phyloP scores from a whole-genome alignment of 164 flowering plant genomes.

The Euptelea pleiosperma region DNA sequence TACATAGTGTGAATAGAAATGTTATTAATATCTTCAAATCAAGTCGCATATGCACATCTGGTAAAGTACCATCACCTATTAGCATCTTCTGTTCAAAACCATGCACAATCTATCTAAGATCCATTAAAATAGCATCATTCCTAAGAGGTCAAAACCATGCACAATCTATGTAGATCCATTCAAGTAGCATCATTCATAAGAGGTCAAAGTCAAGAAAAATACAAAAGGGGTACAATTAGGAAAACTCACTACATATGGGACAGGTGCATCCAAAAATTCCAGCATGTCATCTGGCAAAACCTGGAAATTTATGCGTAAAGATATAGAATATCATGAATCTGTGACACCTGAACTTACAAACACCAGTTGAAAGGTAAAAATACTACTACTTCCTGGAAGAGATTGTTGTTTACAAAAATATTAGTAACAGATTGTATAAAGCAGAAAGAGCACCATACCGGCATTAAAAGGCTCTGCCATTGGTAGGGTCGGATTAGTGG shows the following conservation, averaged over 20 bases:
- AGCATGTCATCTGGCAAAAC: conserved; percentile 98
- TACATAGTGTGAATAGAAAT: too few species aligned
- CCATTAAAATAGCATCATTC: background rate
- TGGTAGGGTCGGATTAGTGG: conserved; percentile 90
- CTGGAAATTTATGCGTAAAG: conserved; percentile 33
- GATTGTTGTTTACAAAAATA: background rate
- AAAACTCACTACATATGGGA: conserved; percentile 87
- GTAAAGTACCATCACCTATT: background rate
- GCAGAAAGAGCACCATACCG: conserved; percentile 43
- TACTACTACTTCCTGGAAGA: background rate
- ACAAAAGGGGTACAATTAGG: background rate
- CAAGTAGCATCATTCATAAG: background rate
- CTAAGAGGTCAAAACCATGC: background rate
- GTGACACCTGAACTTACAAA: background rate
- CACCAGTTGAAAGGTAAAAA: conserved; percentile 2
- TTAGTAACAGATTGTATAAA: background rate
- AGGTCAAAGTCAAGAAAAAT: background rate
- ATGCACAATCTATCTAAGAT: too few species aligned
- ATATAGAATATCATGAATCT: background rate
- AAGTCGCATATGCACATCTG: background rate
- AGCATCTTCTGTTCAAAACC: background rate
- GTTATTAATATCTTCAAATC: too few species aligned
- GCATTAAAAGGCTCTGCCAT: conserved; percentile 99
- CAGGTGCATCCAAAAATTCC: conserved; percentile 99
- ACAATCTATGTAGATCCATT: too few species aligned